Conservation (phyloP, 1,284 basidiomycete genomes). For the Fomitopsis schrenkii region DNA sequence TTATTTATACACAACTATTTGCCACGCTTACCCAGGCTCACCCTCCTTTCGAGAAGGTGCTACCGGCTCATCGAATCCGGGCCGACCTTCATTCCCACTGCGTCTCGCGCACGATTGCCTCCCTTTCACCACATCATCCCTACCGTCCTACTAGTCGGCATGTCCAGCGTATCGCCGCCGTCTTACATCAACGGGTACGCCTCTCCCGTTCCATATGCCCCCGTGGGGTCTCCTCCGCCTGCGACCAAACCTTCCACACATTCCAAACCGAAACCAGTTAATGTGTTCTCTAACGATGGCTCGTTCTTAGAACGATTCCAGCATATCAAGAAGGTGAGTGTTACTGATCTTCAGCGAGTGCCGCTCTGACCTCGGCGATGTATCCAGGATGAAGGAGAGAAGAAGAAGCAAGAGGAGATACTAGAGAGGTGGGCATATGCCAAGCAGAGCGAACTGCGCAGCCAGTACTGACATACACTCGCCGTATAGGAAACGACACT, state of each 20-base stretch:
- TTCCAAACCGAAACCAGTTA: slow-evolving; percentile 41
- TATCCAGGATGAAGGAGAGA: slow-evolving; percentile 54
- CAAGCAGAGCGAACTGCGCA: not conserved
- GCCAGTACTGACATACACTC: slow-evolving; percentile 3
- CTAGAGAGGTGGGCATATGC: slow-evolving; percentile 36
- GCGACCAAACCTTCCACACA: slow-evolving; percentile 21
- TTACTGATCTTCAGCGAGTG: not conserved
- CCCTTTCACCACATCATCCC: not conserved
- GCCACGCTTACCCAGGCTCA: not conserved
- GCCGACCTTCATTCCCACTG: not conserved
- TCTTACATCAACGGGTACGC: slow-evolving; percentile 27
- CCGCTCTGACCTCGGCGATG: not conserved
- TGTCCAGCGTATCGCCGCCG: slow-evolving; percentile 21
- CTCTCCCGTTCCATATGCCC: slow-evolving; percentile 22
- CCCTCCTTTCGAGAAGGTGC: not conserved
- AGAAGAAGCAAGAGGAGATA: slow-evolving; percentile 47
- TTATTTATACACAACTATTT: not conserved
- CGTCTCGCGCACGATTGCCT: not conserved
- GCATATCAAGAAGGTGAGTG: slow-evolving; percentile 43
- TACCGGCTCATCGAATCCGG: not conserved
- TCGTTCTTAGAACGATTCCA: slow-evolving; percentile 58
- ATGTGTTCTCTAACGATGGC: slow-evolving; percentile 57
- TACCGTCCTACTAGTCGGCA: slow-evolving; percentile 1
- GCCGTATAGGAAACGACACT: slow-evolving; percentile 49
- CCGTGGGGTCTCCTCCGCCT: slow-evolving; percentile 19